Percentiles rank a stretch among this genome's conserved stretches.
Conservation (phyloP, 345 rosid genomes). For the Fremontodendron californicum region DNA sequence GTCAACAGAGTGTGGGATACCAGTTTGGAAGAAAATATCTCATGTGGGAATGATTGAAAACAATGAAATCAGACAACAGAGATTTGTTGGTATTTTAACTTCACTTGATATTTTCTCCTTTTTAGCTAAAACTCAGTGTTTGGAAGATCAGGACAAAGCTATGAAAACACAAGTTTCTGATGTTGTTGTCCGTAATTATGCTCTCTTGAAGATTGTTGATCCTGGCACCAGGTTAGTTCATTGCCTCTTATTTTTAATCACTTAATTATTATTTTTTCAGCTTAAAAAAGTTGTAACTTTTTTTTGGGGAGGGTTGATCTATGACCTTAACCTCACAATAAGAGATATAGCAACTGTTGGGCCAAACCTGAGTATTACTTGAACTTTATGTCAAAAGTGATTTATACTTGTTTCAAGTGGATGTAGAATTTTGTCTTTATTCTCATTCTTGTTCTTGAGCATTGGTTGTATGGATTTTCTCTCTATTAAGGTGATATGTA, state of each 20-base stretch:
- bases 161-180: conserved; percentile 79
- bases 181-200: conserved; percentile 51
- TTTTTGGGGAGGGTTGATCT: neutral
- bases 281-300: neutral
- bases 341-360: neutral
- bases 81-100: conserved; percentile 85
- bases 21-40: conserved; percentile 78
- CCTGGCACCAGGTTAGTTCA: conserved; percentile 77
- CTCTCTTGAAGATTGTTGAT: conserved; percentile 77
- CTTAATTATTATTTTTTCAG: neutral
- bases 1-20: conserved; percentile 88
- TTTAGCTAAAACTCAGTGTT: conserved; percentile 65
- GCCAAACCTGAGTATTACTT: neutral
- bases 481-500: neutral
- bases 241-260: neutral
- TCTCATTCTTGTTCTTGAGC: neutral
- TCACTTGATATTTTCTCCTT: conserved; percentile 81
- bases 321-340: neutral
- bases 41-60: conserved; percentile 53
- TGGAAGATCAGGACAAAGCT: conserved; percentile 79
- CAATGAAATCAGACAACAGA: conserved; percentile 65
- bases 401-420: neutral
- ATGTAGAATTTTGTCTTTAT: neutral
- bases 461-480: neutral
- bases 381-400: neutral